Base-by-base conservation (phyloP, 305 asterid species). In the Rubia balearica region DNA sequence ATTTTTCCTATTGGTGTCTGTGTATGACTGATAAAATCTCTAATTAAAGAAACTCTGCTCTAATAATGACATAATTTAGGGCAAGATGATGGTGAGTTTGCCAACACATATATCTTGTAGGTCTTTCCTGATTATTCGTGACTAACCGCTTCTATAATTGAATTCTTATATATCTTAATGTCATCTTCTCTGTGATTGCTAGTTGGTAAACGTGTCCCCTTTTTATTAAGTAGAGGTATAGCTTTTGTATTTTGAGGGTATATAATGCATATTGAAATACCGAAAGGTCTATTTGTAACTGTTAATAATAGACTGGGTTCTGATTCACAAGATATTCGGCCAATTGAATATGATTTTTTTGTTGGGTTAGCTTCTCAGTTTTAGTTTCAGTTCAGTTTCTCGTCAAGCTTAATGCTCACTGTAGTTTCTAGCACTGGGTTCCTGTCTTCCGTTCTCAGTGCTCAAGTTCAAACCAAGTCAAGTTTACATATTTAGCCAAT, bases 381-480 rank as follows among this genome's bases (percentile, higher is more conserved):
- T 36, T 55, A n/a, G 61, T 55, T 55, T 55, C 24, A 55, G 61
- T 55, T 55, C 61, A 55, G 61, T 55, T 55, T 55, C 61, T 55
- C 17, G 61, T 48, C 56, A 49, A 19, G 61, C 6, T 56, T 19
- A 19, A 53, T 53, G 60, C 60, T 17, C 24, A 16, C 8, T 56
- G 24, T 56, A 56, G 27, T 56, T 56, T 56, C 27, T 51, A 51
- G 61, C 61, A 19, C 5, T 55, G 11, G 27, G 27, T 19, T 7
- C 27, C 61, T 21, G 13, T 21, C 61, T 56, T 19, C 12, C 13
- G 33, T 19, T 21, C 61, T 19, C 61, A 55, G 61, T 56, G 61
- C 13, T 56, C 61, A 56, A 19, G 61, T 56, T 53, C 60, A 53
- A 5, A n/a, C n/a, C n/a, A n/a, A n/a, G n/a, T n/a, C n/a, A n/a